Base-by-base conservation (phyloP, 768 basidiomycete genomes). In the Heimioporus sp. region DNA sequence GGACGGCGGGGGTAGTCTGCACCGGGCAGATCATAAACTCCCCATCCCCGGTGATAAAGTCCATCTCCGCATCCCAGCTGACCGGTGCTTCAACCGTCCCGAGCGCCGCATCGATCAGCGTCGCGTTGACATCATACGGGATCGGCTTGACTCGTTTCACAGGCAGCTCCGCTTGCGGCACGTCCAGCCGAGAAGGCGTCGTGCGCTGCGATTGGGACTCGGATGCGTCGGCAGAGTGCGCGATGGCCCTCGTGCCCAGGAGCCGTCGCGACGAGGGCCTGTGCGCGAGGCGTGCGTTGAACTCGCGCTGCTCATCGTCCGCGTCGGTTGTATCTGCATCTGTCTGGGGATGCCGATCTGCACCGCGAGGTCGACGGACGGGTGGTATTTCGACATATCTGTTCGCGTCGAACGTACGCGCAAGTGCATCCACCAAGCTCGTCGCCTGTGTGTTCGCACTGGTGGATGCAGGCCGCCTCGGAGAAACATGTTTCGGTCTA, bases 341-440 rank as follows among this genome's bases (percentile, higher is more conserved):
- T 13, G 56, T 65, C 17, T 49, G 37, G 15, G 49, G 43, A 10
- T 34, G 37, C 10, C 13, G 37, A 19, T 24, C 41, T 8, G 32
- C 37, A 10, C 15, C 32, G 36, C 34, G 53, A 12, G 48, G 16
- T 11, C 4, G 48, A 52, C n/a, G 48, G 3, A 38, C 4, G 24
- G 15, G 4, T 8, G 16, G 15, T 0, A 7, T 19, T 1, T 62
- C 55, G 6, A n/a, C 15, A 10, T 63, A 24, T 30, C 20, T 61
- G 43, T 68, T 68, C 3, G 66, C 66, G n/a, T 58, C 19, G 24
- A 68, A 67, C 21, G 66, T 64, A 15, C 38, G 60, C 35, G 58
- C 38, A 15, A 67, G 45, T 31, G 65, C 66, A 30, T 62, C 58
- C 28, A 66, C 60, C 19, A 68, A 42, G 46, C 48, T 62, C 21